Evolutionary conservation across 2,329 filamentous ascomycete species (phyloP).

Genomic region (Fusarium dlaminii): DNA sequence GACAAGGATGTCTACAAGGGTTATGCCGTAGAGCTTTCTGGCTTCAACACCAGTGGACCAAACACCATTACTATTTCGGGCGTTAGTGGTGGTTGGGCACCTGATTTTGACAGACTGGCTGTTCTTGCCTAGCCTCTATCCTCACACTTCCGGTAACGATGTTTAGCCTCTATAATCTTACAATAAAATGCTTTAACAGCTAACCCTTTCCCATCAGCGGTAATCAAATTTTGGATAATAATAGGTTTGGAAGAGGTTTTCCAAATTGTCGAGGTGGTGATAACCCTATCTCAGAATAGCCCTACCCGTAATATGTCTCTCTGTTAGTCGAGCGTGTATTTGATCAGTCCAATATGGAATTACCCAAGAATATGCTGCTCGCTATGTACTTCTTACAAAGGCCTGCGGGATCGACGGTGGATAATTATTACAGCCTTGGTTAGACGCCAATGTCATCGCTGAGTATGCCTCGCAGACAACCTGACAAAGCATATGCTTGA

Average conservation of each 20-base stretch:
- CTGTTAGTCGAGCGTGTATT: background rate
- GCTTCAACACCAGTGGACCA: background rate
- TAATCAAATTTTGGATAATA: background rate
- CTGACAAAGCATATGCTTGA: background rate
- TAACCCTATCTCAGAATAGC: background rate
- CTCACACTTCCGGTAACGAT: accelerated
- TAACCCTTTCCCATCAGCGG: background rate
- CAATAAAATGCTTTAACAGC: accelerated
- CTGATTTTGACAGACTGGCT: background rate
- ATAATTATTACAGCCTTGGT: too few relatives aligned
- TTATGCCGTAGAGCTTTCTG: background rate
- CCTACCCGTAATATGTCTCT: background rate
- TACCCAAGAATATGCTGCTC: background rate
- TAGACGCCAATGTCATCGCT: background rate
- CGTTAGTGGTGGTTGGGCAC: background rate
- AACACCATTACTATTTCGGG: background rate
- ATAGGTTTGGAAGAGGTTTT: background rate
- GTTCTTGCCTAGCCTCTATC: background rate
- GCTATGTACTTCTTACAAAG: background rate
- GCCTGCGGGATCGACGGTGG: background rate
- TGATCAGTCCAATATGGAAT: background rate
- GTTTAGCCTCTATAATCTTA: background rate
- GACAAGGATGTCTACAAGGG: background rate
- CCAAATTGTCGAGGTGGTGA: background rate
- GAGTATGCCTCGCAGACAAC: background rate